A percentile compares a stretch with the other conserved stretches of the same genome.
These are phyloP conservation scores for Auxenochlorella pyrenoidosa DNA, from an alignment of 139 green algal genomes.

Conservation along the genomic window DNA sequence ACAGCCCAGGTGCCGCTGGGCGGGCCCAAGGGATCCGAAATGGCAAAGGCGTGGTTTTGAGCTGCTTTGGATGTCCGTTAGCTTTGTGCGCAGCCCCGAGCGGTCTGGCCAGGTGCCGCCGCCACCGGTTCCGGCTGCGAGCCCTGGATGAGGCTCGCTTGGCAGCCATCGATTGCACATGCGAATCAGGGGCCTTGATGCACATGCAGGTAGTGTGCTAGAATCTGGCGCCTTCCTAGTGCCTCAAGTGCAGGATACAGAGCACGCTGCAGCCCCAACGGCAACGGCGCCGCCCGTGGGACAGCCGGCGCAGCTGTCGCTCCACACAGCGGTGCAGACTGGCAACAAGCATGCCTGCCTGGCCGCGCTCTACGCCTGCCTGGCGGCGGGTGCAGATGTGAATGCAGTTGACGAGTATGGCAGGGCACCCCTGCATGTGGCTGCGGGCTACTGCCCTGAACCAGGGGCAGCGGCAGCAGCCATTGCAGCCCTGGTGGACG, in stretches of 20 bases:
- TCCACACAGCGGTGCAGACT: neutral
- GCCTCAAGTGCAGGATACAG: neutral
- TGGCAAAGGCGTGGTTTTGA: too few species aligned
- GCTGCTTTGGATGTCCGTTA: neutral
- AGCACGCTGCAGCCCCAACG: neutral
- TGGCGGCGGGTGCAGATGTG: conserved; percentile 16
- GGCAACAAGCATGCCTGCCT: conserved; percentile 24
- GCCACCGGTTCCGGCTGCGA: too few species aligned
- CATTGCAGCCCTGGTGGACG: conserved; percentile 6
- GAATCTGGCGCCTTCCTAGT: too few species aligned
- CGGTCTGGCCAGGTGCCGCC: too few species aligned
- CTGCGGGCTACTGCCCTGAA: conserved; percentile 5
- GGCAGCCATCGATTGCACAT: too few species aligned
- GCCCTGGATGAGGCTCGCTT: too few species aligned
- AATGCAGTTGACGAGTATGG: neutral
- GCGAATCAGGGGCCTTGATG: too few species aligned
- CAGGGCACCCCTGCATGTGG: neutral
- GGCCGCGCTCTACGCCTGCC: conserved; percentile 11
- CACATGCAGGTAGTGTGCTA: too few species aligned
- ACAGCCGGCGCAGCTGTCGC: neutral
- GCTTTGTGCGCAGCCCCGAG: neutral
- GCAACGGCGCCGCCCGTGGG: neutral
- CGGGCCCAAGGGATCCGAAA: too few species aligned
- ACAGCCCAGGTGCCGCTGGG: too few species aligned
- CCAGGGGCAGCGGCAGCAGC: neutral